phyloP scores from a whole-genome alignment of 208 protist species.

The Naegleria fowleri region DNA sequence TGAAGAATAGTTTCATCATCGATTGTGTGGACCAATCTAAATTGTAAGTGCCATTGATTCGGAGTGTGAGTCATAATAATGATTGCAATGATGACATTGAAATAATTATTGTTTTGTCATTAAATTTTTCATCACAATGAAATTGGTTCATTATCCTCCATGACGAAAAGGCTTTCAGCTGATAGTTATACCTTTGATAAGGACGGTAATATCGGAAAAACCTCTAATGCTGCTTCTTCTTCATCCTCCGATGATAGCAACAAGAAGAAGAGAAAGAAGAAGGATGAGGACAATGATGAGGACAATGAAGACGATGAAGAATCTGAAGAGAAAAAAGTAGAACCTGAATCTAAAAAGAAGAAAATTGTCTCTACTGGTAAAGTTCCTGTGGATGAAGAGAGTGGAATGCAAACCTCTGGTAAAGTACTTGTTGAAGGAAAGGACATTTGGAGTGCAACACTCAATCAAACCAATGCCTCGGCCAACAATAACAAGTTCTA shows the following conservation, averaged over 20 bases:
- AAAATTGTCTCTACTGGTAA: background rate
- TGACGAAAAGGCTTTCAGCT: no score
- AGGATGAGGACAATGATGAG: background rate
- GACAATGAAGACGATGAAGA: slow-evolving; percentile 9
- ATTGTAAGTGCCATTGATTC: background rate
- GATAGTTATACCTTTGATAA: no score
- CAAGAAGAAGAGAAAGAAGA: background rate
- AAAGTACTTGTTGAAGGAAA: background rate
- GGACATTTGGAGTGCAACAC: background rate
- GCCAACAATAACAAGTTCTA: slow-evolving; percentile 11
- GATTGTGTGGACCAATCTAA: background rate
- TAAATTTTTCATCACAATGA: no score
- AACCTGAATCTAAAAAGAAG: background rate
- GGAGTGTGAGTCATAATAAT: no score
- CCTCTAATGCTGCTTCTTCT: no score
- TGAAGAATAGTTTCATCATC: background rate
- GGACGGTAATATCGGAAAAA: no score
- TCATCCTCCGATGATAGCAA: no score
- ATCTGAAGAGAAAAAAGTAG: background rate
- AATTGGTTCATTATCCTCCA: no score
- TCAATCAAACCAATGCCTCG: background rate
- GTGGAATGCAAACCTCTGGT: background rate
- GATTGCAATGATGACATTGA: no score
- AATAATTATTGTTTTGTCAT: no score
- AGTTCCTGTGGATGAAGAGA: background rate